Conservation (phyloP, 225 moss, liverwort and hornwort species). For the Thuidium tamariscinum region DNA sequence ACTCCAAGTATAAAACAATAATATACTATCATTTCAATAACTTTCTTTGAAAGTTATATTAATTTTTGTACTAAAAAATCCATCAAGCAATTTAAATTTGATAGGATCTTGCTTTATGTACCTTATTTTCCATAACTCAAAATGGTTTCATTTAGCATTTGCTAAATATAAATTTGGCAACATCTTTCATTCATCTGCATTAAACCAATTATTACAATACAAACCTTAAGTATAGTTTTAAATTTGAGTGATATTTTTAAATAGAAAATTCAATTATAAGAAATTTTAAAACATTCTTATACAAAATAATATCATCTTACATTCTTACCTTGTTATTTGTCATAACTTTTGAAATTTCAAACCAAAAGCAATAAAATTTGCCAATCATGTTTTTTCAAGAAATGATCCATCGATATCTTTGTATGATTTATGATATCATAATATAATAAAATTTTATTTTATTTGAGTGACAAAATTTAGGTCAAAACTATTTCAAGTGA, state of each 20-base stretch:
- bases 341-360: background rate
- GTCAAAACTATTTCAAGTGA: rapidly evolving
- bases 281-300: rapidly evolving
- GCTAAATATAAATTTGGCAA: too few relatives aligned
- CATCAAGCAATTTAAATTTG: too few relatives aligned
- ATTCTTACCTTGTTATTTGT: rapidly evolving
- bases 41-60: too few relatives aligned
- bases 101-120: rapidly evolving
- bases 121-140: slow-evolving; percentile 16
- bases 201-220: too few relatives aligned
- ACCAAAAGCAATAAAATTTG: background rate
- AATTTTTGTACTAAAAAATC: background rate
- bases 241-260: too few relatives aligned
- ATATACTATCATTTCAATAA: too few relatives aligned
- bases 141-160: background rate
- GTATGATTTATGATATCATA: background rate
- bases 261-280: background rate
- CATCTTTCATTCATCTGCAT: background rate
- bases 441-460: background rate
- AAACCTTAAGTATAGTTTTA: background rate
- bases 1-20: background rate
- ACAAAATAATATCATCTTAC: background rate
- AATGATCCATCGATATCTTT: too few relatives aligned
- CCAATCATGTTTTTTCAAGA: rapidly evolving
- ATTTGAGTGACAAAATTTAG: background rate